These are phyloP conservation scores for Coemansia sp. DNA, from an alignment of 192 early-diverging fungal genomes.

Conservation along the genomic window DNA sequence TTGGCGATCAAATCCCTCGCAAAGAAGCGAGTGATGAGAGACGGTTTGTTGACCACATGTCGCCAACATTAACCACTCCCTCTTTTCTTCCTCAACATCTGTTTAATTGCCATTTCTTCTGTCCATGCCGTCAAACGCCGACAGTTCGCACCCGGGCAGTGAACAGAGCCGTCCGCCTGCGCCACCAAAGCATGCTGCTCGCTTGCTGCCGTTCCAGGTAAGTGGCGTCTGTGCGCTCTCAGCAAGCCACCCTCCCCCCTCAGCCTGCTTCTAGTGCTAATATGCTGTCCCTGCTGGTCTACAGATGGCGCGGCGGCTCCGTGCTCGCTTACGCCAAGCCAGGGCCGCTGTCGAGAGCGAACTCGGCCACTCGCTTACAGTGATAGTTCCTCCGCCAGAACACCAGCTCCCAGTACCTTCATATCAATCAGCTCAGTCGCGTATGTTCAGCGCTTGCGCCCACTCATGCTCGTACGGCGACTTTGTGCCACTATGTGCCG, in stretches of 20 bases:
- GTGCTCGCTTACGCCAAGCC: constrained; percentile 33
- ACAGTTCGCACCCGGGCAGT: not conserved
- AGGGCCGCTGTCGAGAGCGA: constrained; percentile 28
- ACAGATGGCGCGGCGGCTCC: constrained; percentile 35
- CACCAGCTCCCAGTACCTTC: not conserved
- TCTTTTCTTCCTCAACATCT: not conserved
- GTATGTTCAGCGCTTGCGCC: constrained; percentile 14
- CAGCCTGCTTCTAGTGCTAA: not conserved
- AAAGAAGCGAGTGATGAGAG: not conserved
- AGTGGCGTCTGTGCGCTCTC: not conserved
- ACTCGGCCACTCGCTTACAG: constrained; percentile 31
- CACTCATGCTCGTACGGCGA: constrained; percentile 31
- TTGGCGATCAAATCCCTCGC: not conserved
- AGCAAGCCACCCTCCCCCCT: not conserved
- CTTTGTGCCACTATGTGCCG: constrained; percentile 4
- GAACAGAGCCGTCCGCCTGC: constrained; percentile 2
- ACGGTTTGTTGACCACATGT: too few relatives aligned
- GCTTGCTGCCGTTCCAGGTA: not conserved
- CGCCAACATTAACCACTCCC: too few relatives aligned
- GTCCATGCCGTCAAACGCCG: not conserved
- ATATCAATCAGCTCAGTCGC: not conserved
- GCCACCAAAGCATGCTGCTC: constrained; percentile 2
- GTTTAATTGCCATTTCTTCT: too few relatives aligned
- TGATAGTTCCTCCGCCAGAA: constrained; percentile 8
- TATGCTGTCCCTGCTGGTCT: not conserved